phyloP scores from a whole-genome alignment of 2,329 filamentous ascomycete species.

The Exophiala calicioides region DNA sequence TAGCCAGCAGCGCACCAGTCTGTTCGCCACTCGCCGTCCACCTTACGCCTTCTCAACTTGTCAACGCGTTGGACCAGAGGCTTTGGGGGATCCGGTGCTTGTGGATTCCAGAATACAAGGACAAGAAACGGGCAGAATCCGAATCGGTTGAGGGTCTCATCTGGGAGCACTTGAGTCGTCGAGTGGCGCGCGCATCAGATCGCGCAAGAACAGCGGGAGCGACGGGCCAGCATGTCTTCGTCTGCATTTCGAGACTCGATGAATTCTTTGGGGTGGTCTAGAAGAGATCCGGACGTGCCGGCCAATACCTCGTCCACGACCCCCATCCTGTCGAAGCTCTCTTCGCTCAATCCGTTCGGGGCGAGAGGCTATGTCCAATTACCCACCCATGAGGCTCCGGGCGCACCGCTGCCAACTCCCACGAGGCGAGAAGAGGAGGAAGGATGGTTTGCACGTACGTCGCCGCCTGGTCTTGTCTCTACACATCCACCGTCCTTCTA shows the following conservation, averaged over 20 bases:
- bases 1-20: conserved; percentile 1
- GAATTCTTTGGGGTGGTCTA: conserved; percentile 92
- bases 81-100: conserved; percentile 7
- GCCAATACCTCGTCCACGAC: conserved; percentile 68
- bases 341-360: conserved; percentile 84
- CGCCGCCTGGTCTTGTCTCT: conserved; percentile 24
- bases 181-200: neutral
- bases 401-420: conserved; percentile 82
- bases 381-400: conserved; percentile 78
- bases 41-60: conserved; percentile 3
- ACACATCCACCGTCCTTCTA: conserved; percentile 4
- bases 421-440: conserved; percentile 90
- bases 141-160: conserved; percentile 1
- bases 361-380: conserved; percentile 81
- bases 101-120: conserved; percentile 1
- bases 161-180: conserved; percentile 5
- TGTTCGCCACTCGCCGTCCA: conserved; percentile 7
- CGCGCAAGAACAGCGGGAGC: conserved; percentile 10
- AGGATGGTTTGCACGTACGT: conserved; percentile 92
- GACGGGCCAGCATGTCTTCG: conserved; percentile 67
- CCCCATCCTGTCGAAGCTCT: conserved; percentile 76
- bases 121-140: conserved; percentile 9
- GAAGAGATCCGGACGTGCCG: conserved; percentile 74
- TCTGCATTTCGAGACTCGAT: conserved; percentile 89
- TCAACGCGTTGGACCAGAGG: neutral